Conservation (phyloP, 1,284 basidiomycete species). For the Cryptococcus amylolentus region DNA sequence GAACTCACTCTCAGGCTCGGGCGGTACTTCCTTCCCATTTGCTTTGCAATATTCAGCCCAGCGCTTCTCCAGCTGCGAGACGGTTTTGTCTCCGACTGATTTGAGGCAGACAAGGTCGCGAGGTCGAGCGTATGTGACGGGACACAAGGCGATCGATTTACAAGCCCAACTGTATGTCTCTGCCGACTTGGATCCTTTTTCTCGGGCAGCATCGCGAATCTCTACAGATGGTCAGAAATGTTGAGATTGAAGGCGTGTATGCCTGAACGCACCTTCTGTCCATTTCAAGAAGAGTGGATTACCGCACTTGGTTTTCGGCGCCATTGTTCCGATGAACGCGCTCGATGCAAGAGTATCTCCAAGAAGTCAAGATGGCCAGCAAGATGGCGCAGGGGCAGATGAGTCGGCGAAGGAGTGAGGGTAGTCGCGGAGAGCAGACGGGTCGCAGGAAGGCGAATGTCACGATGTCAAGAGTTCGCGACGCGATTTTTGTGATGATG, state of each 20-base stretch:
- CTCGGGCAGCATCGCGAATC: constrained; percentile 38
- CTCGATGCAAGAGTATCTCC: too few relatives aligned
- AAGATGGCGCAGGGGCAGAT: too few relatives aligned
- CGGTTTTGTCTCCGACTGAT: constrained; percentile 44
- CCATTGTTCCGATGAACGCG: background rate
- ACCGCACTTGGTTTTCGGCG: constrained; percentile 31
- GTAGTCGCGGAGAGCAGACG: too few relatives aligned
- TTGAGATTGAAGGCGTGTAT: background rate
- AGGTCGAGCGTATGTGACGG: constrained; percentile 36
- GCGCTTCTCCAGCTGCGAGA: constrained; percentile 35
- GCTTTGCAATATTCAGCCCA: constrained; percentile 35
- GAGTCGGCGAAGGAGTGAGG: too few relatives aligned
- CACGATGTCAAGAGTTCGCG: too few relatives aligned
- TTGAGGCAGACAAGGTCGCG: constrained; percentile 36
- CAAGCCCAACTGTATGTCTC: constrained; percentile 42
- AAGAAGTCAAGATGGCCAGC: too few relatives aligned
- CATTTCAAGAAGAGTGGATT: constrained; percentile 48
- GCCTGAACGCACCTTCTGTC: constrained; percentile 38
- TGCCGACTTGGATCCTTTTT: constrained; percentile 35
- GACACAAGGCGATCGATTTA: constrained; percentile 39
- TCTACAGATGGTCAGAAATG: constrained; percentile 18
- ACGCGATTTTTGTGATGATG: too few relatives aligned
- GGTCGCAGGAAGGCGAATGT: too few relatives aligned
- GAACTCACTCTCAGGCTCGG: constrained; percentile 26
- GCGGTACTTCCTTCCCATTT: constrained; percentile 23